Evolutionary conservation across 345 rosid species (phyloP).

Genomic region (Pseudoturritis turrita): DNA sequence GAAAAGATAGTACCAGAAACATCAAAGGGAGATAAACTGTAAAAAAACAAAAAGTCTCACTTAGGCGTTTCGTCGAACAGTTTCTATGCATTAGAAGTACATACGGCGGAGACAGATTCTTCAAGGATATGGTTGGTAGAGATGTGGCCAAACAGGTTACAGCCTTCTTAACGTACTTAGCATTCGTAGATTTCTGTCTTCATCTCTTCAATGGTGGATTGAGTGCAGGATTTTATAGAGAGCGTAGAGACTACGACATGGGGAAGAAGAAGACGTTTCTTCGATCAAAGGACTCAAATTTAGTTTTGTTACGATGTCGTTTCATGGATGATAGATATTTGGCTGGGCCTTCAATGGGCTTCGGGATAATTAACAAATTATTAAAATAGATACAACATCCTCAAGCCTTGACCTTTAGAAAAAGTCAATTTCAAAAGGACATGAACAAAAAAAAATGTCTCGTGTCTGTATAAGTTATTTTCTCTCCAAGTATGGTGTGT

Average conservation of each 20-base stretch:
- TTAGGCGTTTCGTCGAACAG: conserved; percentile 31
- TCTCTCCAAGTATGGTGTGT: background rate
- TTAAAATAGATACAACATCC: too few relatives aligned
- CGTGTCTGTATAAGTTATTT: background rate
- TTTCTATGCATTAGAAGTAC: background rate
- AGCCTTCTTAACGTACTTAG: too few relatives aligned
- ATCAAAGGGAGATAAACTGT: background rate
- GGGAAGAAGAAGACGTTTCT: too few relatives aligned
- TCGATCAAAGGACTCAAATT: background rate
- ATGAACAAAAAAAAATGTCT: too few relatives aligned
- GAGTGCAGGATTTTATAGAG: too few relatives aligned
- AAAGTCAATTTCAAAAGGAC: too few relatives aligned
- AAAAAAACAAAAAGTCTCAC: background rate
- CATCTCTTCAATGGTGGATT: too few relatives aligned
- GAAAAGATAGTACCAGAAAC: background rate
- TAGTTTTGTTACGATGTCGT: background rate
- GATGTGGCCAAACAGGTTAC: too few relatives aligned
- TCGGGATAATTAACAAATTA: background rate
- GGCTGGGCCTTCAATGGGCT: background rate
- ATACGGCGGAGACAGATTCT: too few relatives aligned
- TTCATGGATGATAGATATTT: background rate
- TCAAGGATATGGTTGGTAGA: too few relatives aligned
- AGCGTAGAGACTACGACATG: background rate
- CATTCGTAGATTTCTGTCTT: too few relatives aligned
- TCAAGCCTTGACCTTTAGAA: too few relatives aligned